phyloP scores from a whole-genome alignment of 306 rosid genomes.

The Cucurbita ficifolia region DNA sequence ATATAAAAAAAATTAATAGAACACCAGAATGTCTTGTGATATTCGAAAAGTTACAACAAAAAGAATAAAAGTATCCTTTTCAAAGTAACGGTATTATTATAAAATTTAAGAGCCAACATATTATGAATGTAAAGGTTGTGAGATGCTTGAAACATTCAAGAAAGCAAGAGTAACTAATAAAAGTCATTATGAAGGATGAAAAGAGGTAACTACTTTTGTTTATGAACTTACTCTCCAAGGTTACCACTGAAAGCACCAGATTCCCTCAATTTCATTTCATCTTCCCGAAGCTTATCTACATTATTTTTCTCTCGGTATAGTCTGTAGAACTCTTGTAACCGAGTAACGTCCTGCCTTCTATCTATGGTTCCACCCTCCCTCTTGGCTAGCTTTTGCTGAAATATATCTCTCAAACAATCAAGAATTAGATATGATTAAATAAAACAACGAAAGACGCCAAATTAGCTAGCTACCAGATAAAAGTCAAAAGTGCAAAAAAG shows the following conservation, averaged over 20 bases:
- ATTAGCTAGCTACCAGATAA: background rate
- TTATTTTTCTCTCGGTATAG: conserved; percentile 56
- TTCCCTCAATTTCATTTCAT: conserved; percentile 72
- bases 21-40: background rate
- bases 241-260: conserved; percentile 72
- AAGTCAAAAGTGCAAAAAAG: background rate
- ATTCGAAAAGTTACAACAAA: background rate
- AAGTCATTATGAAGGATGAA: background rate
- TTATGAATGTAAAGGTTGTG: background rate
- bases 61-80: background rate
- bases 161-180: background rate
- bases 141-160: background rate
- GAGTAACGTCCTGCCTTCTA: conserved; percentile 69
- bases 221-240: conserved; percentile 70
- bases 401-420: conserved; percentile 12
- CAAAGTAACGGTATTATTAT: background rate
- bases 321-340: conserved; percentile 75
- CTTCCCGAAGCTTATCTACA: conserved; percentile 66
- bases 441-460: background rate
- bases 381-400: conserved; percentile 88
- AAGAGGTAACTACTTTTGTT: background rate
- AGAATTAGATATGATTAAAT: conserved; percentile 8
- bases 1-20: background rate
- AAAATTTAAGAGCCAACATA: background rate
- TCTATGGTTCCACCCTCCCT: conserved; percentile 70